Conservation (phyloP, 148 eudicot species). For the Suaeda aralocaspica region DNA sequence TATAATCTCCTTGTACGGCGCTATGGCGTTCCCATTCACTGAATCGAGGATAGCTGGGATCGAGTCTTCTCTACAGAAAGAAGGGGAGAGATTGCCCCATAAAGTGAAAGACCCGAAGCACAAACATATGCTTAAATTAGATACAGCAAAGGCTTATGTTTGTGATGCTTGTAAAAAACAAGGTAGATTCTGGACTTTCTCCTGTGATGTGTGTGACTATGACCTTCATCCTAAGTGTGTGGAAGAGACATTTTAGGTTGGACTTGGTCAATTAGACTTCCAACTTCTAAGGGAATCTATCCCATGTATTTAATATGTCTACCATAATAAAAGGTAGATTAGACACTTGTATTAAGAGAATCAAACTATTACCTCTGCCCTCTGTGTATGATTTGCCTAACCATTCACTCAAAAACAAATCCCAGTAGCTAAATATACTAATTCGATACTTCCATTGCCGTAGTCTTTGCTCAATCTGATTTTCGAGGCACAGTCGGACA, state of each 20-base stretch:
- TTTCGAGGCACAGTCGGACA: too few relatives aligned
- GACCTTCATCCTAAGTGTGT: constrained; percentile 58
- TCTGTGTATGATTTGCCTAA: too few relatives aligned
- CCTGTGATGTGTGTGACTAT: constrained; percentile 52
- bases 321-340: too few relatives aligned
- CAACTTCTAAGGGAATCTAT: too few relatives aligned
- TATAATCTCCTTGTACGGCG: constrained; percentile 38
- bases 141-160: constrained; percentile 52
- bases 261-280: too few relatives aligned
- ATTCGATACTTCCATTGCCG: too few relatives aligned
- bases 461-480: too few relatives aligned
- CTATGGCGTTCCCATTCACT: constrained; percentile 47
- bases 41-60: constrained; percentile 34
- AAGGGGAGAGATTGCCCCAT: constrained; percentile 44
- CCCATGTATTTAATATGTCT: too few relatives aligned
- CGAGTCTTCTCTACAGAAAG: constrained; percentile 33
- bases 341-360: too few relatives aligned
- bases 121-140: constrained; percentile 46
- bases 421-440: too few relatives aligned
- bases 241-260: constrained; percentile 24
- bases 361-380: too few relatives aligned
- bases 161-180: constrained; percentile 45
- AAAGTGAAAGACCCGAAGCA: constrained; percentile 43
- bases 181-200: constrained; percentile 58
- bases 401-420: too few relatives aligned